Evolutionary conservation across 2,329 filamentous ascomycete species (phyloP), one percentile per base, ranked within the genome.

Genomic region (Aureobasidium sp.): DNA sequence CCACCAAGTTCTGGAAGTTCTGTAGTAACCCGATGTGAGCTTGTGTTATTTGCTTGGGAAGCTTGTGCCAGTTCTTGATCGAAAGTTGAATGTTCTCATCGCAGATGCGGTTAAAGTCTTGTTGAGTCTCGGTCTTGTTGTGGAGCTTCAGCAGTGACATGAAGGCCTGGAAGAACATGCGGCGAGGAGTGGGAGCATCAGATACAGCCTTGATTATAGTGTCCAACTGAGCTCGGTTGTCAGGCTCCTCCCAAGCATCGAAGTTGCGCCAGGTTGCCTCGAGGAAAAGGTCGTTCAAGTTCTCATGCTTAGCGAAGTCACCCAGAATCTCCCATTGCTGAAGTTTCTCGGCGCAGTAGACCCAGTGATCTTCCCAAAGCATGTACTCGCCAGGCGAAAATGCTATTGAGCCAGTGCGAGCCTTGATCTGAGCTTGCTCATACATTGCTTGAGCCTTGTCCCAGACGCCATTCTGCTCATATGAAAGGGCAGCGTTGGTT

Each of bases 341-440:
- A 49, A 99, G 81, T 76, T 99, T 99, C 76, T 97, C 91, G 0
- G 93, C 94, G 73, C 94, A 99, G 54, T 97, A 82, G 44, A 99
- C 87, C 94, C 94, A 99, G 69, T 99, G 95, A 71, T 99, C 94
- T 75, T 99, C 94, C 94, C 94, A 99, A 1, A 99, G 83, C 84
- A 96, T 97, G 75, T 99, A 99, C 75, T 99, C 94, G 36, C 88
- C 91, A 68, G 95, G 90, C 1, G 93, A 96, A 74, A 97, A 97
- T 0, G 94, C 93, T 64, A 97, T 85, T 16, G 93, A 90, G 57
- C 92, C 94, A 0, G 93, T 97, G 50, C 95, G 85, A 48, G 95
- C 94, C 74, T 97, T 99, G 73, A 99, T 91, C 74, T 99, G 95
- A 0, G 95, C 94, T 61, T 88, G 88, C 74, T 99, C 94, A 73